Conservation (phyloP, 129 eudicot species). For the Sambucus nigra region DNA sequence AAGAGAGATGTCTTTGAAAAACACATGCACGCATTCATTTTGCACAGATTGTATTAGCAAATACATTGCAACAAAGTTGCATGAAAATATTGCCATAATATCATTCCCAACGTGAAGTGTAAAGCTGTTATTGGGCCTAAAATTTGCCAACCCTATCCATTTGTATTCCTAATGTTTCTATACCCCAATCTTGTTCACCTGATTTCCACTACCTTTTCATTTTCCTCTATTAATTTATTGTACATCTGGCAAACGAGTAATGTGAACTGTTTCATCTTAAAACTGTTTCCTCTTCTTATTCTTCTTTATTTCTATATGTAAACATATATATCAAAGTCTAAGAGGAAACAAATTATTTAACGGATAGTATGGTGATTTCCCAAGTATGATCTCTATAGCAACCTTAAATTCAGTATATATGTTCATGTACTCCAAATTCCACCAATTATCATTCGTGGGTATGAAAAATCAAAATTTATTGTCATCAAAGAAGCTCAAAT, state of each 20-base stretch:
- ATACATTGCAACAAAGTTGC: conserved; percentile 18
- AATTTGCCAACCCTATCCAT: not conserved
- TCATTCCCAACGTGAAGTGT: conserved; percentile 20
- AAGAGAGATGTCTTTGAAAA: conserved; percentile 9
- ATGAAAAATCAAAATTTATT: not conserved
- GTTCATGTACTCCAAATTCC: not conserved
- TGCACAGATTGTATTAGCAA: conserved; percentile 15
- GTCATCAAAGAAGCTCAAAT: not conserved
- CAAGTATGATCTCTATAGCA: conserved; percentile 9
- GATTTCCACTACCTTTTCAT: too few relatives aligned
- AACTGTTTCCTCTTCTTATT: not conserved
- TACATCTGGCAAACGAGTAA: too few relatives aligned
- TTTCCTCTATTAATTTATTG: too few relatives aligned
- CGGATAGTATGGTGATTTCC: not conserved
- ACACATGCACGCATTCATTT: conserved; percentile 12
- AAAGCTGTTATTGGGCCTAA: not conserved
- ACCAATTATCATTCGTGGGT: not conserved
- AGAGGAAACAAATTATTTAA: not conserved
- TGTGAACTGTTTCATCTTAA: not conserved
- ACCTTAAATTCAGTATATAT: not conserved
- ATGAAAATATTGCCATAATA: conserved; percentile 10
- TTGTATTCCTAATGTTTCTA: too few relatives aligned
- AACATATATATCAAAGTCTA: too few relatives aligned
- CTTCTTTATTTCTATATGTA: not conserved
- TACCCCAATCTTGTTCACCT: too few relatives aligned